A percentile compares a stretch with the other conserved stretches of the same genome.
Conservation (phyloP, 306 rosid species). For the Begonia loranthoides region DNA sequence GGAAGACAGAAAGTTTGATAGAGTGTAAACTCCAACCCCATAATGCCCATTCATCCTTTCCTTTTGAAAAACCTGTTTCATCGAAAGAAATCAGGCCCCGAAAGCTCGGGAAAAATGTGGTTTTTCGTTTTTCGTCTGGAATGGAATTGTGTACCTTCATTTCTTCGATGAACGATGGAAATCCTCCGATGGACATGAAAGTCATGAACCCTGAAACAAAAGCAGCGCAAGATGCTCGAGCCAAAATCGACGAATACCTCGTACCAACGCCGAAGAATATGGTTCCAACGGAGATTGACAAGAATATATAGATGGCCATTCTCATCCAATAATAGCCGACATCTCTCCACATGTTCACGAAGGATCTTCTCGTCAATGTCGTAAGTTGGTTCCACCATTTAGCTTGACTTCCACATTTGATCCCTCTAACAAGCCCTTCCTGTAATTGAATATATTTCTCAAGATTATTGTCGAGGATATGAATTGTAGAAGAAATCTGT, state of each 20-base stretch:
- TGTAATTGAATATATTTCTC: slow-evolving; percentile 8
- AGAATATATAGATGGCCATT: slow-evolving; percentile 34
- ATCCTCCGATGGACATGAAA: slow-evolving; percentile 91
- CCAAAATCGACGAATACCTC: slow-evolving; percentile 42
- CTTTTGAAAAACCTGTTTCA: slow-evolving; percentile 50
- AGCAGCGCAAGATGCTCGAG: slow-evolving; percentile 53
- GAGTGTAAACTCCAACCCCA: slow-evolving; percentile 6
- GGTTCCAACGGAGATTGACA: slow-evolving; percentile 71
- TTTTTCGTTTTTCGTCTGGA: background rate
- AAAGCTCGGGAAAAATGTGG: background rate
- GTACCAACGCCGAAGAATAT: slow-evolving; percentile 57
- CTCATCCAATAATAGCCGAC: slow-evolving; percentile 90
- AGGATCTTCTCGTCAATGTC: slow-evolving; percentile 59
- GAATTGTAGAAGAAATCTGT: no score
- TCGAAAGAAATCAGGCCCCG: background rate
- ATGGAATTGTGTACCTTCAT: slow-evolving; percentile 42
- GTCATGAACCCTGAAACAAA: slow-evolving; percentile 88
- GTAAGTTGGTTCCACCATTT: slow-evolving; percentile 84
- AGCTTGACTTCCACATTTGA: slow-evolving; percentile 34
- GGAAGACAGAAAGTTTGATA: slow-evolving; percentile 78
- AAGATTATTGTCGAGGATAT: background rate
- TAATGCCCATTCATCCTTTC: slow-evolving; percentile 10
- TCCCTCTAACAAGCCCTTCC: slow-evolving; percentile 33
- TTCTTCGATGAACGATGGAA: slow-evolving; percentile 92
- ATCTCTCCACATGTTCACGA: slow-evolving; percentile 81